Base-by-base conservation (phyloP, 225 moss, liverwort and hornwort species). In the Pseudisothecium myosuroides region DNA sequence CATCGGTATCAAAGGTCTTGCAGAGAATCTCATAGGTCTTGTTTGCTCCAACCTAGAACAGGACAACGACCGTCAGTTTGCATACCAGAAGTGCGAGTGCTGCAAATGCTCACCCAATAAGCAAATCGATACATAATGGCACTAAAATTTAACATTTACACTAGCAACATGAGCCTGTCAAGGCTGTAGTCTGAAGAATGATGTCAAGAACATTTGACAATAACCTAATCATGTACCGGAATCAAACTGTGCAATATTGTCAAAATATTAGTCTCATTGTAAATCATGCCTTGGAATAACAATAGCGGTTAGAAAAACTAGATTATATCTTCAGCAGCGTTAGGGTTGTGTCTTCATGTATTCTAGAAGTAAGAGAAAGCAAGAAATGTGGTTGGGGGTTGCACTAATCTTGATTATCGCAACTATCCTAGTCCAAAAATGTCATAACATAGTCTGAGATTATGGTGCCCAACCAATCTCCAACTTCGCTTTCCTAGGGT, bases 1-100 rank as follows among this genome's bases (percentile, higher is more conserved):
- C 95, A 83, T 96, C 95, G 31, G 93, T 88, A 87, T 98, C 96
- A 92, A 98, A 98, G 54, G 97, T 95, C 89, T 95, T 97, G 94
- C 96, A 98, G 56, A 98, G 89, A 81, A 96, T 96, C 88, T 98
- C 94, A 65, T 98, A 98, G 58, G 89, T 94, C 90, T 85, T 96
- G 73, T 94, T 95, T 80, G 92, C 94, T 92, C 96, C 96, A 89
- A 64, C 91, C 98, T 96, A 75, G 90, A 84, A 61, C 61, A 36
- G 45, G 27, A 80, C 41, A 87, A 88, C 86, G 36, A 89, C 62
- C 80, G 8, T 89, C 39, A 84, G 21, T 75, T 87, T 59, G 72
- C 39, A 47, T 39, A 66, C 60, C 79, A 64, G 76, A 91, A 50
- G 27, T 81, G 16, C 45, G 27, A 37, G 50, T 59, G 49, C 52